Evolutionary conservation across 2,329 filamentous ascomycete genomes (phyloP).

Genomic region (Pseudogymnoascus sp.): DNA sequence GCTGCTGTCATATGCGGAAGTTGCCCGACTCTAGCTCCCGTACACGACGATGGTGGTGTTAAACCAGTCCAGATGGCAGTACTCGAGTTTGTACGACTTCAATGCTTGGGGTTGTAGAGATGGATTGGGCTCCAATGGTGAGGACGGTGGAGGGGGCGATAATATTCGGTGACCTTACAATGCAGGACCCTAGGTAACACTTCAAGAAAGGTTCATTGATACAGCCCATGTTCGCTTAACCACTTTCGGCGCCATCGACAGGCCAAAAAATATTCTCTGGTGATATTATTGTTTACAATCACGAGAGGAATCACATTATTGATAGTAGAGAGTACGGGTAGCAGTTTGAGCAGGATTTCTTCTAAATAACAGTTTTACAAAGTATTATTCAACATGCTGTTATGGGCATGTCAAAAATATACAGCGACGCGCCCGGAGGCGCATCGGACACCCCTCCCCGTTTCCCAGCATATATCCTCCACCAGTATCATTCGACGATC

Average conservation of each 20-base stretch:
- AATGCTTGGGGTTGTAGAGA: conserved; percentile 8
- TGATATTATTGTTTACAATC: conserved; percentile 3
- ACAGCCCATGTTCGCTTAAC: conserved; percentile 5
- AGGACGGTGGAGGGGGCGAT: not conserved
- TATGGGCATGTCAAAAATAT: conserved; percentile 23
- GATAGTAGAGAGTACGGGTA: not conserved
- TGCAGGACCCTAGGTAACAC: conserved; percentile 2
- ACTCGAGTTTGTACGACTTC: not conserved
- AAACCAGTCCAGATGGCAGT: not conserved
- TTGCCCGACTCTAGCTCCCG: conserved; percentile 5
- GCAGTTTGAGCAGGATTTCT: conserved; percentile 23
- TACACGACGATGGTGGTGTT: conserved; percentile 1
- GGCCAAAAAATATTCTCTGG: conserved; percentile 2
- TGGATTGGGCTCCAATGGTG: not conserved
- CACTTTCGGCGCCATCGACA: not conserved
- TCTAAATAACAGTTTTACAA: conserved; percentile 29
- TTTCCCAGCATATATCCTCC: conserved; percentile 14
- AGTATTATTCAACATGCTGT: conserved; percentile 24
- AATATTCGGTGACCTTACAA: conserved; percentile 9
- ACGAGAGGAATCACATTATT: conserved; percentile 7
- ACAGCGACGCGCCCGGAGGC: conserved; percentile 16
- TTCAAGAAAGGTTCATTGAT: conserved; percentile 7
- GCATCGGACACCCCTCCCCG: conserved; percentile 10
- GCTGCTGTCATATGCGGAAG: conserved; percentile 5
- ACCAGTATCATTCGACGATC: conserved; percentile 23